These are phyloP conservation scores for Hypoxylon fuscum DNA, from an alignment of 495 filamentous ascomycete species.

Conservation along the genomic window DNA sequence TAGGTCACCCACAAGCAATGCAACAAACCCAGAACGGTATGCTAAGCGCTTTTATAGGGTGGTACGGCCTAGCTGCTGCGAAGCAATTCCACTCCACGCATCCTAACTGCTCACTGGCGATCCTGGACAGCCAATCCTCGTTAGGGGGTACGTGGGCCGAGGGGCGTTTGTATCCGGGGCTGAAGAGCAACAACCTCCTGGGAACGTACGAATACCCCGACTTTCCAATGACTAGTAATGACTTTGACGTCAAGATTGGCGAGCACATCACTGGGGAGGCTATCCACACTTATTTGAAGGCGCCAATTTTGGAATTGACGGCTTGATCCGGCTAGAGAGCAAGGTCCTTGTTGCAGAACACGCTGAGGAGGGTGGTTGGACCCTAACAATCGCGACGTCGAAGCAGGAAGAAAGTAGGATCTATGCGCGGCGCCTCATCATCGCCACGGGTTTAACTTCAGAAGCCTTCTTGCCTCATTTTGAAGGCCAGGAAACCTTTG, in stretches of 20 bases:
- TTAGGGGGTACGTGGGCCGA: constrained; percentile 12
- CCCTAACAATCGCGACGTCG: constrained; percentile 42
- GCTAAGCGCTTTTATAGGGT: background rate
- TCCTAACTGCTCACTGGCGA: background rate
- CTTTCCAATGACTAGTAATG: constrained; percentile 71
- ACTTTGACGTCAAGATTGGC: constrained; percentile 66
- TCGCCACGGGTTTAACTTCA: constrained; percentile 51
- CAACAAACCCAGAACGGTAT: background rate
- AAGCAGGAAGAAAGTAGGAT: constrained; percentile 25
- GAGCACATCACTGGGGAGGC: constrained; percentile 75
- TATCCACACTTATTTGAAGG: constrained; percentile 71
- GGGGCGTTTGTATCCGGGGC: constrained; percentile 44
- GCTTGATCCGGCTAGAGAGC: constrained; percentile 62
- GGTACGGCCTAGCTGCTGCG: constrained; percentile 13
- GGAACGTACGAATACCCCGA: constrained; percentile 79
- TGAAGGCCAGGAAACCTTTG: constrained; percentile 49
- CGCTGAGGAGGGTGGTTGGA: constrained; percentile 50
- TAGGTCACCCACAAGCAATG: background rate
- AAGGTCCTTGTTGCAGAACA: constrained; percentile 64
- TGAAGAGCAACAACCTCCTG: constrained; percentile 68
- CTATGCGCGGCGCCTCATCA: constrained; percentile 44
- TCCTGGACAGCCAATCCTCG: constrained; percentile 9
- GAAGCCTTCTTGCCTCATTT: constrained; percentile 52
- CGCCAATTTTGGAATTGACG: constrained; percentile 65
- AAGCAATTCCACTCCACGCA: constrained; percentile 22